Base-by-base conservation (phyloP, 2,329 filamentous ascomycete species). In the Penicillium palitans region DNA sequence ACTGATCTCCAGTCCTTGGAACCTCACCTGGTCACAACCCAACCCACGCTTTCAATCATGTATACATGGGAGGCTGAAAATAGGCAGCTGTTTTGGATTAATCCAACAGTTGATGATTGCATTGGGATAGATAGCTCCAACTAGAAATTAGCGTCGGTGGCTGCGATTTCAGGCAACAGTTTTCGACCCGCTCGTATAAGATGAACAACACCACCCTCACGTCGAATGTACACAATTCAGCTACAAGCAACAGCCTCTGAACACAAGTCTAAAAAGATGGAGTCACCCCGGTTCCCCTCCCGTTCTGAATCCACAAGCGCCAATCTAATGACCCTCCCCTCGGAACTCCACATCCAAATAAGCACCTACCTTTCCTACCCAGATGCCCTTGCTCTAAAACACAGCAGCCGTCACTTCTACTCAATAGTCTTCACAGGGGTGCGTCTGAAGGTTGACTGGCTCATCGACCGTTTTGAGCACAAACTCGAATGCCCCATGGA, bases 331-430 rank as follows among this genome's bases (percentile, higher is more conserved):
- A 72, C 74, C 17, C 76, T 90, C 2, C 88, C 88, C 2, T 78
- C 84, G 0, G 88, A 91, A 66, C 78, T 90, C n/a, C 88, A 90
- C 64, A 70, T 88, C 1, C 79, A 84, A 50, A 86, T 90, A 55
- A 78, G 83, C 33, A 70, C 79, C 12, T 77, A 84, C 54, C 83
- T 90, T 58, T 82, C 82, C 33, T 90, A 90, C 61, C 88, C 88
- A 0, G 88, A 91, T 61, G 88, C 88, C 0, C 80, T 90, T 1
- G 87, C 87, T 0, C 76, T 90, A 17, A 90, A 90, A 68, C 87
- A 90, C 69, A 83, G 83, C 21, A 86, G 77, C 68, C 80, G 81
- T 58, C 80, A 88, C 68, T 87, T 90, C 71, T 87, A 86, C 74
- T 67, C 72, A 48, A 73, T 89, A 2, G 86, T 90, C 60, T 81